These are phyloP conservation scores for Fraxinus anomala DNA, from an alignment of 257 asterid species.

Conservation along the genomic window DNA sequence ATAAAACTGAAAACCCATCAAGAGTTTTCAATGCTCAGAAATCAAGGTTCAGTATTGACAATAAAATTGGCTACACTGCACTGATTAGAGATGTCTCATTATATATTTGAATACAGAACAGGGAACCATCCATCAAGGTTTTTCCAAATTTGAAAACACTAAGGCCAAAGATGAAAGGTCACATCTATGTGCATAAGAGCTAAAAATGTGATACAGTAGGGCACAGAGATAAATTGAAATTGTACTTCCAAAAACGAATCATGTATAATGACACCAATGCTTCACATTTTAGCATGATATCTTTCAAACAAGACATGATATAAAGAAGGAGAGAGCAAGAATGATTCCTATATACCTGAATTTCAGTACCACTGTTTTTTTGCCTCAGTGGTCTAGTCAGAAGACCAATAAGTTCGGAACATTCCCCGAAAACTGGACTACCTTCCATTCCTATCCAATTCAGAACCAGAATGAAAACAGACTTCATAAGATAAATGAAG, in stretches of 20 bases:
- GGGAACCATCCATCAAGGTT: not conserved
- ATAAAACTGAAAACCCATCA: not conserved
- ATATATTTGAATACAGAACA: not conserved
- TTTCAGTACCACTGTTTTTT: conserved; percentile 81
- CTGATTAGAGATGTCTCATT: not conserved
- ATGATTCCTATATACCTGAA: conserved; percentile 63
- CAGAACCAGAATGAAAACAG: conserved; percentile 33
- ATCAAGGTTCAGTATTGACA: conserved; percentile 4
- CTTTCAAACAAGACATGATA: conserved; percentile 12
- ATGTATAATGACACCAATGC: conserved; percentile 11
- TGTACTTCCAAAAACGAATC: conserved; percentile 2
- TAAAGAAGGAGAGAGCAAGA: conserved; percentile 20
- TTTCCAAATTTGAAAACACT: not conserved
- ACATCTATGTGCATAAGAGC: not conserved
- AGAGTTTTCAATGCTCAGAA: not conserved
- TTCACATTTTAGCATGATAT: conserved; percentile 16
- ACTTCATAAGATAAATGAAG: conserved; percentile 31
- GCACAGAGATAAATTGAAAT: conserved; percentile 3
- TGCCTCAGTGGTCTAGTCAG: conserved; percentile 85
- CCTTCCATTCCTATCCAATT: conserved; percentile 93
- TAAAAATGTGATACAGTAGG: not conserved
- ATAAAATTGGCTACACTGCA: not conserved
- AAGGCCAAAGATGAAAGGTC: conserved; percentile 11
- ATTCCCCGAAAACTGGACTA: conserved; percentile 85
- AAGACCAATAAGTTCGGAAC: conserved; percentile 71